Base-by-base conservation (phyloP, 2,329 filamentous ascomycete genomes). In the Colletotrichum aenigma region DNA sequence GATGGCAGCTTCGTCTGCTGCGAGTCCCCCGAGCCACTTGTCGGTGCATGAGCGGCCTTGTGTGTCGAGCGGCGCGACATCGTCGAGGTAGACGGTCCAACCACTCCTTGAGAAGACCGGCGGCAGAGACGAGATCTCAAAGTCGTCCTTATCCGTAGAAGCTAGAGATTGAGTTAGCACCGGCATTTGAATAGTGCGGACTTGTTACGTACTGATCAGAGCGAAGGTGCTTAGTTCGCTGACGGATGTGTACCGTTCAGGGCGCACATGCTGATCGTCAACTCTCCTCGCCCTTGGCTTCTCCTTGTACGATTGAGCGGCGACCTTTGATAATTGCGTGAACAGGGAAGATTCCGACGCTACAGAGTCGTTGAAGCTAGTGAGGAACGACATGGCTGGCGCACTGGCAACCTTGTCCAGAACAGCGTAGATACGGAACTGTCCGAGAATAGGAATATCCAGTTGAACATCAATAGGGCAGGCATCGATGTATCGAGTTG, bases 381-480 rank as follows among this genome's bases (percentile, higher is more conserved):
- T 85, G 26, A 95, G 85, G 83, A 94, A 94, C 1, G 85, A 84
- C 66, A 84, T 85, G 6, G 89, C 88, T 26, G 87, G 82, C 2
- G 60, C 26, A 3, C 24, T 21, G 68, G 88, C 85, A 3, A 94
- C 86, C 79, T 94, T 88, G 79, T 89, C 90, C 74, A 91, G 89
- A 74, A 96, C 89, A 75, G 95, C 88, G 81, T 94, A 95, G 52
- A 95, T 89, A 66, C 93, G 90, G 86, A 96, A 96, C 80, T 96
- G 94, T 21, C 94, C 92, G 6, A 95, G 86, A 82, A 95, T 90
- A 2, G 94, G 94, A 52, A 96, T 94, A 80, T 96, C 94, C 4
- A 95, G 90, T 81, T 96, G 93, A 24, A 95, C 86, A 78, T 96
- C 93, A 34, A 96, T 91, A 0, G 94, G 94, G 79, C 96, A 96